Evolutionary conservation across 352 stramenopile genomes (phyloP).

Genomic region (Globisporangium solare): DNA sequence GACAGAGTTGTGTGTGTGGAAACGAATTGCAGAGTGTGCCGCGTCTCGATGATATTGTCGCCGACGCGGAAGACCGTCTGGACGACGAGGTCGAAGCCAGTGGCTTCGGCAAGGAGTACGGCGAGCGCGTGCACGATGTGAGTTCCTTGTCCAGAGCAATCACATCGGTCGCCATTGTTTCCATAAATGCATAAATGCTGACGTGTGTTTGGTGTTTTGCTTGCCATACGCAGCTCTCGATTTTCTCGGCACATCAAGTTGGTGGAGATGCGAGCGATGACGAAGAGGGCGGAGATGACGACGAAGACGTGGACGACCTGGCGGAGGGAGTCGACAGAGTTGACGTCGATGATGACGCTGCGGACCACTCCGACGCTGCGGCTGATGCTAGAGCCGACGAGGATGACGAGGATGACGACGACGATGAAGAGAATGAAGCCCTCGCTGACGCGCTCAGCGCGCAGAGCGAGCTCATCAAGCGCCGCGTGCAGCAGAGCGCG

Average conservation of each 20-base stretch:
- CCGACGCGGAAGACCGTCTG: conserved; percentile 50
- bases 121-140: conserved; percentile 60
- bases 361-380: background rate
- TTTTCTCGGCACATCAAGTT: conserved; percentile 68
- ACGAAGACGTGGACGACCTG: conserved; percentile 30
- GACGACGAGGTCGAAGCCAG: conserved; percentile 76
- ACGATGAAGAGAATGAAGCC: conserved; percentile 15
- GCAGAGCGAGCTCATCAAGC: conserved; percentile 78
- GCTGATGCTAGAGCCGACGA: conserved; percentile 14
- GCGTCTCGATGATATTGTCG: conserved; percentile 63
- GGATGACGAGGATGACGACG: conserved; percentile 14
- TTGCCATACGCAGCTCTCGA: conserved; percentile 48
- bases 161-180: too few relatives aligned
- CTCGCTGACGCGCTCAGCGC: conserved; percentile 32
- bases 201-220: conserved; percentile 5
- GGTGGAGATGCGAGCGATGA: conserved; percentile 32
- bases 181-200: background rate
- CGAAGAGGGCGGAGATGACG: conserved; percentile 37
- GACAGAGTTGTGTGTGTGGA: conserved; percentile 1
- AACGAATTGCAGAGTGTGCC: conserved; percentile 34
- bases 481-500: conserved; percentile 71
- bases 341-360: conserved; percentile 25
- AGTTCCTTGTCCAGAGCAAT: too few relatives aligned
- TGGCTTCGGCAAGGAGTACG: conserved; percentile 75
- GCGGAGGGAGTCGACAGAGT: conserved; percentile 32